A percentile compares a stretch with the other conserved stretches of the same genome.
phyloP scores from a whole-genome alignment of 176 grass and related monocot species.

The Areca catechu region DNA sequence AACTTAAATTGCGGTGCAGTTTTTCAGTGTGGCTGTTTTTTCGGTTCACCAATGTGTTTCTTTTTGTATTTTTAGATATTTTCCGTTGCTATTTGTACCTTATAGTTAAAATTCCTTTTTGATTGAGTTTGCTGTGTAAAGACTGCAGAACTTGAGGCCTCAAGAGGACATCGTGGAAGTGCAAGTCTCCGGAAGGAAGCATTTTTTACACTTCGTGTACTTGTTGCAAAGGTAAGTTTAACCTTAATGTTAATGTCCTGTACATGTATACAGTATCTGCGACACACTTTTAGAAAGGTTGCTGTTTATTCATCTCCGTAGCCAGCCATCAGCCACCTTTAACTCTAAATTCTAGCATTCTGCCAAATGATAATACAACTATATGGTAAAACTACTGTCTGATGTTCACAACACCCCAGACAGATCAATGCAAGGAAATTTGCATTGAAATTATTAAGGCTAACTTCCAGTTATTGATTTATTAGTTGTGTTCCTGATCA shows the following conservation, averaged over 20 bases:
- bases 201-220: conserved; percentile 60
- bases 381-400: too few species aligned
- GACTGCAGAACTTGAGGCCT: conserved; percentile 75
- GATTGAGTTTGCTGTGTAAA: conserved; percentile 32
- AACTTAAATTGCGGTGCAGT: not conserved
- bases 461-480: too few species aligned
- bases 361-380: too few species aligned
- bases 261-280: too few species aligned
- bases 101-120: not conserved
- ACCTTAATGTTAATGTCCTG: not conserved
- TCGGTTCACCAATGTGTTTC: not conserved
- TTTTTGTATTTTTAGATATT: conserved; percentile 14
- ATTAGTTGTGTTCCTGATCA: too few species aligned
- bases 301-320: too few species aligned
- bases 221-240: conserved; percentile 73
- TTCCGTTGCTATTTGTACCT: not conserved
- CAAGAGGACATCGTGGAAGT: conserved; percentile 73
- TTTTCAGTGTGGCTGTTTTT: not conserved
- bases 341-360: too few species aligned
- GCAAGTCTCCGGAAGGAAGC: conserved; percentile 69
- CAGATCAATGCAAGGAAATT: too few species aligned
- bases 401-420: too few species aligned
- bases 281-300: too few species aligned
- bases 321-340: too few species aligned
- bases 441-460: too few species aligned